Evolutionary conservation across 192 early-diverging fungal species (phyloP), one percentile per base, ranked within the genome.

Genomic region (Spinellus fusiger): DNA sequence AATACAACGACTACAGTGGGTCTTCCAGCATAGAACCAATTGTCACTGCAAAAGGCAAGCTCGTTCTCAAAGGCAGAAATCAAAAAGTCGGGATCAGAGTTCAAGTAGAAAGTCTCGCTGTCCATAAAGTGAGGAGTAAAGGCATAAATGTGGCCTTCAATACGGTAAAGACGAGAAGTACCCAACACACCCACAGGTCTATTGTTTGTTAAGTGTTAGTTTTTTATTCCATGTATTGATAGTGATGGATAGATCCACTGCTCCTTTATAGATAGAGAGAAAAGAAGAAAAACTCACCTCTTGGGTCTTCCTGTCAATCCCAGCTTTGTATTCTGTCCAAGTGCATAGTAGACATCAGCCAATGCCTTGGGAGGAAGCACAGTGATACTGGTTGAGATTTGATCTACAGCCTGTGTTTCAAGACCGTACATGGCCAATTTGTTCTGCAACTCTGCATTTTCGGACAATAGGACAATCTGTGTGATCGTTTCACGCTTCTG

Each of bases 91-190:
- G 86, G 85, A 72, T 94, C 92, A 31, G 82, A 83, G 15, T 85
- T 88, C n/a, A 92, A 76, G 60, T 94, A 94, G 66, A 89, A 94
- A 62, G 92, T 85, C 56, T 89, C 88, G 49, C 77, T 83, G 61
- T 94, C 89, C 86, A 94, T 87, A 62, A 94, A 94, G 48, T 91
- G 84, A 29, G 92, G 92, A 0, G 88, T 82, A 59, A 94, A 94
- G 0, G 89, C 81, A 64, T 92, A 94, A 9, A 94, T 64, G 16
- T 85, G 78, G 0, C 92, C 92, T 61, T 92, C 84, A 18, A 90
- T 88, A 20, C 88, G 82, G 73, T 92, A 94, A 9, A 94, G 70
- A 53, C 87, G 86, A 35, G 83, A 86, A 16, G 92, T 94, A 57
- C 82, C 79, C 22, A 94, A 70, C 0, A 87, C 87, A 46, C 92